Evolutionary conservation across 2,329 filamentous ascomycete species (phyloP), one percentile per base, ranked within the genome.

Genomic region (Colletotrichum eleusines): DNA sequence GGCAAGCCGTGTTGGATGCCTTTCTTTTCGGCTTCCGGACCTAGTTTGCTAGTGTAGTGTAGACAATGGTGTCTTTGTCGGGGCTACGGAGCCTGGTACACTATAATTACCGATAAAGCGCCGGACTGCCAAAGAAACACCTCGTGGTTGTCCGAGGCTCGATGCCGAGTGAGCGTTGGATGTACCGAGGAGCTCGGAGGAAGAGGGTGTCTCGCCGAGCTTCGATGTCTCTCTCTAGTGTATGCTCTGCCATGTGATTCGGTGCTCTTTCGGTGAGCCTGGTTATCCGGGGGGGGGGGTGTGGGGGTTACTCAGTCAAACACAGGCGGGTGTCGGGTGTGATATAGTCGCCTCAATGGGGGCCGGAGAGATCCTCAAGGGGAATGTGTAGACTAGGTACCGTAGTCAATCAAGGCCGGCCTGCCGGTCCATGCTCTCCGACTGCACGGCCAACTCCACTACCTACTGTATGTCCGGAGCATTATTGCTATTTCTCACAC

Each of bases 391-490:
- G n/a, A n/a, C n/a, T n/a, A 4, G 11, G 16, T 40, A 40, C 31
- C 18, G 57, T 23, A 55, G 67, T 26, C 50, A 53, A 69, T 69
- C 38, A 20, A 69, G 42, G 31, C 40, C 26, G 26, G 38, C 9
- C 44, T 44, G 38, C 26, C 59, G 59, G 58, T 38, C n/a, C 46
- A 66, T 40, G 62, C 67, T 69, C 67, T 69, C 67, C 67, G 67
- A 33, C n/a, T n/a, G n/a, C n/a, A n/a, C 7, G 31, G 31, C 4
- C 31, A 33, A 33, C 3, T 33, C 31, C 31, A 33, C 31, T 33
- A 33, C 31, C 3, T 33, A 33, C 31, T 33, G 31, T 40, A 16
- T 40, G 38, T 40, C 38, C 16, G 38, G 38, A 16, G 38, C 38
- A 40, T 40, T 40, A 14, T 5, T 16, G 38, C 16, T 40, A 40